These are phyloP conservation scores for Scutellaria barbata DNA, from an alignment of 257 asterid genomes.

Conservation along the genomic window DNA sequence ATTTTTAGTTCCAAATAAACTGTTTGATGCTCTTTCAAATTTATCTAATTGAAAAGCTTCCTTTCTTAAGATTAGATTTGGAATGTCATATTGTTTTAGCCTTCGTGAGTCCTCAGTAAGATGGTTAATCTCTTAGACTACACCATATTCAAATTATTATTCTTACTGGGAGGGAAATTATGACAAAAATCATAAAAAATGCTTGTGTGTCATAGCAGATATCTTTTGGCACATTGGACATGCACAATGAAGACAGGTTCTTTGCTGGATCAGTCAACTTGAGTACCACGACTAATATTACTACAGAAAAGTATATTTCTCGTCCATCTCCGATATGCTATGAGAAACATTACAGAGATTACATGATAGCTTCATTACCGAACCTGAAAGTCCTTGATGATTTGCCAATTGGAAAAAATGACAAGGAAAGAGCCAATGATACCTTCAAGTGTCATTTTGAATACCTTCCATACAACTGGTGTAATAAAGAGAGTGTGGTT, in stretches of 20 bases:
- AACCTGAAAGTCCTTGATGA: conserved; percentile 76
- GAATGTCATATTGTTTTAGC: conserved; percentile 25
- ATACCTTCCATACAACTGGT: conserved; percentile 75
- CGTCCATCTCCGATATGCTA: conserved; percentile 83
- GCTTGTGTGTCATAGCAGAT: conserved; percentile 50
- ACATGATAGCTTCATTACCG: conserved; percentile 76
- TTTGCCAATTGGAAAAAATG: conserved; percentile 62
- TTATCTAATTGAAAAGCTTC: conserved; percentile 13
- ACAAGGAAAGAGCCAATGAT: conserved; percentile 65
- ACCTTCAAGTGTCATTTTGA: conserved; percentile 64
- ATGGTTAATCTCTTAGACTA: conserved; percentile 7
- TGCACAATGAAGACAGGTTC: conserved; percentile 50
- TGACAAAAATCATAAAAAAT: conserved; percentile 25
- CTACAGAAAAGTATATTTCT: conserved; percentile 55
- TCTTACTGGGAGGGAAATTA: conserved; percentile 10
- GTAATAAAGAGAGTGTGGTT: conserved; percentile 60
- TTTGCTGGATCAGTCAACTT: conserved; percentile 44
- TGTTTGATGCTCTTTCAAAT: conserved; percentile 28
- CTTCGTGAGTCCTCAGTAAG: conserved; percentile 15
- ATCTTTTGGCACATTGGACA: conserved; percentile 53
- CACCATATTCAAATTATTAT: not conserved
- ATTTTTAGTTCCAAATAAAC: conserved; percentile 14
- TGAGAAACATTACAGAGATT: conserved; percentile 86
- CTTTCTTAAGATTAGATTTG: conserved; percentile 22
- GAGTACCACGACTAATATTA: conserved; percentile 38